Evolutionary conservation across 2,329 filamentous ascomycete genomes (phyloP), one percentile per base, ranked within the genome.

Genomic region (Penicillium concentricum): DNA sequence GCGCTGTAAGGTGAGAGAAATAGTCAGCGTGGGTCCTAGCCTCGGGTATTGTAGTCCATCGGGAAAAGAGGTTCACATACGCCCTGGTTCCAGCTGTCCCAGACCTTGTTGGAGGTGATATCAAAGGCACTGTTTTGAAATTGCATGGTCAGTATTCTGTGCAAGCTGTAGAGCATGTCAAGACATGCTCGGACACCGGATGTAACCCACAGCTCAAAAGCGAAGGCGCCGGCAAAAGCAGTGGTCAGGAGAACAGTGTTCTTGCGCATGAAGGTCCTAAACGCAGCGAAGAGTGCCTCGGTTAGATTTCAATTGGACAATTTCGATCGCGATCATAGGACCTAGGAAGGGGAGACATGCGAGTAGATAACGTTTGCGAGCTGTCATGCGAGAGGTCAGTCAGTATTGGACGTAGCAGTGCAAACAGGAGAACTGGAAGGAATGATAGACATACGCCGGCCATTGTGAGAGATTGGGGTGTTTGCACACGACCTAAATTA

Each of bases 21-120:
- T 20, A 22, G 61, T 67, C 56, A 67, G 63, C 41, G n/a, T 58
- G 24, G 48, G 42, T 58, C 16, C 51, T 50, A 43, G 32, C 18
- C 51, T 32, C 54, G 60, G 52, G 28, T 44, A 50, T 56, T 49
- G 50, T 34, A 30, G 49, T 22, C 37, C 16, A 56, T 46, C 34
- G 30, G 45, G 54, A 55, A 55, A 20, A 30, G 48, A 41, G 45
- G 51, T 51, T 35, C 38, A 87, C 90, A 73, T 91, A 97, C 93
- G 71, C 94, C 94, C 72, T 84, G 85, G 87, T 99, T 99, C 75
- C 92, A 78, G 75, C 78, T 83, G 77, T 99, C 91, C 94, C 94
- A 99, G 75, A 97, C 72, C 76, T 82, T 88, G 79, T 96, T 89
- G 78, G 93, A 89, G 70, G 80, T 78, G 57, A 84, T 84, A 79